Conservation (phyloP, 2,329 filamentous ascomycete species). For the Aspergillus floridensis region DNA sequence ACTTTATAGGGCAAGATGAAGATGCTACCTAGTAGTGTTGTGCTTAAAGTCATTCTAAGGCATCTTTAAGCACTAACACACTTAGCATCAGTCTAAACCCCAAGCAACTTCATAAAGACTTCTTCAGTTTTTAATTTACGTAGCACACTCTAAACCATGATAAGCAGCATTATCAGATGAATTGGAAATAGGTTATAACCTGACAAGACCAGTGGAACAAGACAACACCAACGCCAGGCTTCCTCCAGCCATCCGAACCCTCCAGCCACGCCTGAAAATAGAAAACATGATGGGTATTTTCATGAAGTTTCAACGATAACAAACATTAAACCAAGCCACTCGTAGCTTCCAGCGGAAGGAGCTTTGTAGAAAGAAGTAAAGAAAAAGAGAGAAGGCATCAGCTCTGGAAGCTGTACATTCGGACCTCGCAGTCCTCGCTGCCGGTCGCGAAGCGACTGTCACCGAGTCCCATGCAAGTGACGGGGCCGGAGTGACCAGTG, state of each 20-base stretch:
- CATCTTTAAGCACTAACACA: no score
- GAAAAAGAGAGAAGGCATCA: slow-evolving; percentile 12
- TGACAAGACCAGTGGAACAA: not conserved
- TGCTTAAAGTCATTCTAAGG: no score
- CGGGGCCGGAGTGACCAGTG: slow-evolving; percentile 83
- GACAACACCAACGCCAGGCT: not conserved
- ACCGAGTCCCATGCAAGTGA: slow-evolving; percentile 88
- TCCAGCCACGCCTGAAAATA: not conserved
- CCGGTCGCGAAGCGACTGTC: slow-evolving; percentile 88
- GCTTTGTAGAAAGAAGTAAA: slow-evolving; percentile 8
- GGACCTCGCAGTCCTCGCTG: slow-evolving; percentile 87
- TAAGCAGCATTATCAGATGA: not conserved
- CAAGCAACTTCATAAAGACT: no score
- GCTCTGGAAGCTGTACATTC: slow-evolving; percentile 72
- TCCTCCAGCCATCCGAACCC: not conserved
- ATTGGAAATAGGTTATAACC: not conserved
- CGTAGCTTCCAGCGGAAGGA: not conserved
- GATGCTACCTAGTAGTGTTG: no score
- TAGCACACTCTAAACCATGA: no score
- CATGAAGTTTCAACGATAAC: not conserved
- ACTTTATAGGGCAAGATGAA: no score
- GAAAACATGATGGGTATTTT: not conserved
- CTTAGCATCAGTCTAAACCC: no score
- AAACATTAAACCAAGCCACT: slow-evolving; percentile 1
- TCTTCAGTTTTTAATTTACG: no score